Evolutionary conservation across 306 rosid genomes (phyloP), one percentile per base, ranked within the genome.

Genomic region (Betula pendula): DNA sequence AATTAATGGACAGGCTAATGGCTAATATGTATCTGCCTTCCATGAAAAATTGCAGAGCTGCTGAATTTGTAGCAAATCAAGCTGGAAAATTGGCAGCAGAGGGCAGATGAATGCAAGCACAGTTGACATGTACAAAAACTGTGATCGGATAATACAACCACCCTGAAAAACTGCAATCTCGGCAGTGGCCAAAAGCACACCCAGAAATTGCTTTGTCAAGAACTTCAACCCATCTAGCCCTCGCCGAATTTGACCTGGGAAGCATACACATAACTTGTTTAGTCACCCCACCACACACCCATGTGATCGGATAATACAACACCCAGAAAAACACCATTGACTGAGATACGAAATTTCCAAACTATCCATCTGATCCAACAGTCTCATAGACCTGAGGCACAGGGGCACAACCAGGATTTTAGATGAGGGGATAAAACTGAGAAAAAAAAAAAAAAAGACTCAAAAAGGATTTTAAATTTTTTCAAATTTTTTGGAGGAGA

Each of bases 231-330:
- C 97, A 90, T 84, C 97, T 84, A 55, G 69, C 72, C 80, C 97
- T 86, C 0, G 99, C 83, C 0, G 87, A 70, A 14, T 68, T 79
- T 27, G 94, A 83, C 49, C 92, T 89, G 2, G 99, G 99, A 68
- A 95, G 83, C 99, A 95, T 92, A 69, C 75, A 56, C 83, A 95
- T 83, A 33, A 84, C 96, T 82, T 95, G 96, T 75, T 91, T 91
- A n/a, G 99, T 95, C 48, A 95, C 99, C 74, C 97, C 99, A 38
- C 99, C 99, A n/a, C 93, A 88, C 63, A 90, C 97, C 1, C 97
- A 83, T 35, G 99, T 95, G 68, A 92, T 95, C 73, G 92, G 93
- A 77, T 88, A 90, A 73, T 92, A 95, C 85, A 95, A 81, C 78
- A 92, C 91, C 99, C 97, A 92, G 78, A 92, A 85, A 74, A 95